Evolutionary conservation across 768 basidiomycete species (phyloP).

Genomic region (Hypholoma fasciculare): DNA sequence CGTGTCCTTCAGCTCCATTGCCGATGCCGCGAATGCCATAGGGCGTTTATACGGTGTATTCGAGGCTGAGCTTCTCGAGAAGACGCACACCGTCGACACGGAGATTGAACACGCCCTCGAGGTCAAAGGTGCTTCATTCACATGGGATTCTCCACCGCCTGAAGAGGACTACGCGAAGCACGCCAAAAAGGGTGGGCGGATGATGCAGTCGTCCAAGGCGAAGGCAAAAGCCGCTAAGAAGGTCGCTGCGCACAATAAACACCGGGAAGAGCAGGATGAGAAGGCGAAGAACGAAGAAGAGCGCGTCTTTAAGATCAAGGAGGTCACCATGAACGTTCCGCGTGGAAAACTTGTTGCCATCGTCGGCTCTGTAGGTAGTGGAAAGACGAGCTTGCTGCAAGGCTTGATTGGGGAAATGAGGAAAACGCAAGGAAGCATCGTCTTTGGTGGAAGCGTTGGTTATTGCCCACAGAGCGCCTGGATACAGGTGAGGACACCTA

Average conservation of each 20-base stretch:
- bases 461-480: constrained; percentile 90
- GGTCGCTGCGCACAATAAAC: constrained; percentile 27
- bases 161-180: constrained; percentile 32
- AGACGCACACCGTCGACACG: constrained; percentile 54
- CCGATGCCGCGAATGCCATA: constrained; percentile 84
- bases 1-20: constrained; percentile 70
- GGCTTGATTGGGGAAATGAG: constrained; percentile 86
- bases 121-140: constrained; percentile 71
- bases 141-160: constrained; percentile 81
- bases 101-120: constrained; percentile 63
- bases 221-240: constrained; percentile 19
- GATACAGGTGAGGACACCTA: constrained; percentile 62
- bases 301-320: constrained; percentile 59
- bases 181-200: constrained; percentile 10
- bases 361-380: constrained; percentile 78
- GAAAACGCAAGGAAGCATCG: constrained; percentile 59
- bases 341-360: constrained; percentile 81
- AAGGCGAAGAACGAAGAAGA: constrained; percentile 37
- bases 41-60: constrained; percentile 78
- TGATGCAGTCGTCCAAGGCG: constrained; percentile 16
- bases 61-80: constrained; percentile 74
- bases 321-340: constrained; percentile 69
- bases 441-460: constrained; percentile 74
- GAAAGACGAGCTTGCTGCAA: constrained; percentile 71
- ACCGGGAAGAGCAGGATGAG: constrained; percentile 17